Evolutionary conservation across 2,329 filamentous ascomycete genomes (phyloP), one percentile per base, ranked within the genome.

Genomic region (Aspergillus melleus): DNA sequence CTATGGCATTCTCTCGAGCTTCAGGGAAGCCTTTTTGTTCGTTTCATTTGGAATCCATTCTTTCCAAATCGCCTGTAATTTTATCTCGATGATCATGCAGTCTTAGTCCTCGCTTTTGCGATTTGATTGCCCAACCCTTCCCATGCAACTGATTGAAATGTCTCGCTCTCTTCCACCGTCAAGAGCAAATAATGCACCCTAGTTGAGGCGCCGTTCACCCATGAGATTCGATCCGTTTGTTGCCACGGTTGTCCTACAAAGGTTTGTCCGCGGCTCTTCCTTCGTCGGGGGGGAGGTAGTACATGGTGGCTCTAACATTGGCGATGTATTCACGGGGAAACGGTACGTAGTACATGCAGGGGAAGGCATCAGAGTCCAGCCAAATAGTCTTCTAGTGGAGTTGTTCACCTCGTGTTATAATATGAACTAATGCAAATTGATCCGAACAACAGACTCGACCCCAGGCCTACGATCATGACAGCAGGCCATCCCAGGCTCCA

Each of bases 1-100:
- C 60, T 59, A 58, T 58, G 64, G 64, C 65, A 66, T 69, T 58
- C 68, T 70, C 61, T 52, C 32, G 32, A 47, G 19, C 64, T 62
- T 66, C 61, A 63, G 60, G 68, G 67, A 62, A 66, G 59, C 60
- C 59, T 62, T 59, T 64, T 53, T 56, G 60, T 52, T 63, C 54
- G 14, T 52, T 58, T 66, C 57, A 65, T 59, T 61, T 65, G 64
- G 62, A 55, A 66, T 64, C 58, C 65, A 59, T 61, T 63, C 64
- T 65, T 58, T 65, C 58, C 66, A 50, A 62, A 60, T 63, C 64
- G 64, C 60, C 63, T 74, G 72, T 74, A 74, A 72, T 68, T 71
- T 69, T 74, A 66, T 50, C 54, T 60, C 51, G 16, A 71, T 65
- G 63, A 70, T 70, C 63, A 72, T 68, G 65, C 68, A 71, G 70